Conservation (phyloP, 768 basidiomycete genomes). For the Astraeus odoratus region DNA sequence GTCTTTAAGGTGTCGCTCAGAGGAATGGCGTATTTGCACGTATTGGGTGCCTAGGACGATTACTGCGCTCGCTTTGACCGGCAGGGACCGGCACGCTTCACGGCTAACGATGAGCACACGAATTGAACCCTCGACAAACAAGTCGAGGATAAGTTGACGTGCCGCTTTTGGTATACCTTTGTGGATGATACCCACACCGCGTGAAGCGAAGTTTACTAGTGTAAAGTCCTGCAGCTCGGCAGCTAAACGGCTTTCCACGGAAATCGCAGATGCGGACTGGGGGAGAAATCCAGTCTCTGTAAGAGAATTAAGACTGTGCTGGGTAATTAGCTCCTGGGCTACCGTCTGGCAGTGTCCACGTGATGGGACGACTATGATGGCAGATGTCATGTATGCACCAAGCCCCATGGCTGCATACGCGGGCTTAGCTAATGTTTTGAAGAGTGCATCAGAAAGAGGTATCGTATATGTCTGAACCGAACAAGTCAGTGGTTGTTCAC, state of each 20-base stretch:
- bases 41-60: conserved; percentile 94
- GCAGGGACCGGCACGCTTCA: conserved; percentile 86
- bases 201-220: conserved; percentile 66
- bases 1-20: conserved; percentile 67
- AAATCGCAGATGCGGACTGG: conserved; percentile 38
- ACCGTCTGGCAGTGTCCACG: conserved; percentile 64
- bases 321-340: conserved; percentile 81
- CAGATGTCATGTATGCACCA: conserved; percentile 37
- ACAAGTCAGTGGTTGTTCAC: conserved; percentile 70
- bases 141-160: conserved; percentile 63
- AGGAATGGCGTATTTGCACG: conserved; percentile 38
- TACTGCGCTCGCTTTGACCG: conserved; percentile 73
- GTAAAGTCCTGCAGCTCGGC: conserved; percentile 54
- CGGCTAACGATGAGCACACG: conserved; percentile 77
- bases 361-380: conserved; percentile 87
- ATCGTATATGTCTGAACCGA: conserved; percentile 76
- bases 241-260: conserved; percentile 53
- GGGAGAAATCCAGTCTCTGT: conserved; percentile 64
- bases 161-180: conserved; percentile 63
- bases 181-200: conserved; percentile 86
- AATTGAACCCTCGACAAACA: conserved; percentile 75
- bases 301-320: conserved; percentile 71
- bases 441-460: conserved; percentile 77
- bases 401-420: conserved; percentile 67
- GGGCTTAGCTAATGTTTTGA: conserved; percentile 90